Conservation (phyloP, 2,329 filamentous ascomycete species). For the Colletotrichum agaves region DNA sequence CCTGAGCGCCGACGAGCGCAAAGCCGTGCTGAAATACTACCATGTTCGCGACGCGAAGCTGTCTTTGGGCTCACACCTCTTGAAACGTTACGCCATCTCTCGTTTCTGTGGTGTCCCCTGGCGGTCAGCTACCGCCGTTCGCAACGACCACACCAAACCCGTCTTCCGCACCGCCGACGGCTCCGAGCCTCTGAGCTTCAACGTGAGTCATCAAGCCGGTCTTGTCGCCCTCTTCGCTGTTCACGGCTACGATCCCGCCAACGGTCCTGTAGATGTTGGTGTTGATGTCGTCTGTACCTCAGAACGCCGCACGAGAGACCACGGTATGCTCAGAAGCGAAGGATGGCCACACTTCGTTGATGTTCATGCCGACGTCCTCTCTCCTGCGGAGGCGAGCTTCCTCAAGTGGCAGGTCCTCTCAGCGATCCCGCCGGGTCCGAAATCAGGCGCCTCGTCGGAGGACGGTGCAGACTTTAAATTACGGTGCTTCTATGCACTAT, state of each 20-base stretch:
- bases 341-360: slow-evolving; percentile 77
- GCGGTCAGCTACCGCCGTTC: slow-evolving; percentile 65
- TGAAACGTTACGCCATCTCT: slow-evolving; percentile 77
- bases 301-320: slow-evolving; percentile 74
- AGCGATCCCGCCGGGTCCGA: slow-evolving; percentile 39
- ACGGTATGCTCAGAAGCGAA: slow-evolving; percentile 60
- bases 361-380: slow-evolving; percentile 78
- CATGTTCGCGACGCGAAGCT: slow-evolving; percentile 79
- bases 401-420: slow-evolving; percentile 62
- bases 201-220: slow-evolving; percentile 82
- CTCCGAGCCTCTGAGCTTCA: slow-evolving; percentile 69
- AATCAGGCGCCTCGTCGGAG: slow-evolving; percentile 44
- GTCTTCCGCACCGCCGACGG: slow-evolving; percentile 61
- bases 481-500: slow-evolving; percentile 79
- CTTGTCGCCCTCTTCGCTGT: slow-evolving; percentile 75
- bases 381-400: slow-evolving; percentile 67
- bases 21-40: slow-evolving; percentile 69
- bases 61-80: slow-evolving; percentile 75
- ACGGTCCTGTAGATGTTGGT: slow-evolving; percentile 64
- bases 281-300: slow-evolving; percentile 81
- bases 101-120: slow-evolving; percentile 69
- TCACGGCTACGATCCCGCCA: slow-evolving; percentile 42
- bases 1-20: slow-evolving; percentile 65
- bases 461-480: slow-evolving; percentile 69
- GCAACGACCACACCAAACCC: slow-evolving; percentile 66